Base-by-base conservation (phyloP, 129 eudicot genomes). In the Pulicaria dysenterica region DNA sequence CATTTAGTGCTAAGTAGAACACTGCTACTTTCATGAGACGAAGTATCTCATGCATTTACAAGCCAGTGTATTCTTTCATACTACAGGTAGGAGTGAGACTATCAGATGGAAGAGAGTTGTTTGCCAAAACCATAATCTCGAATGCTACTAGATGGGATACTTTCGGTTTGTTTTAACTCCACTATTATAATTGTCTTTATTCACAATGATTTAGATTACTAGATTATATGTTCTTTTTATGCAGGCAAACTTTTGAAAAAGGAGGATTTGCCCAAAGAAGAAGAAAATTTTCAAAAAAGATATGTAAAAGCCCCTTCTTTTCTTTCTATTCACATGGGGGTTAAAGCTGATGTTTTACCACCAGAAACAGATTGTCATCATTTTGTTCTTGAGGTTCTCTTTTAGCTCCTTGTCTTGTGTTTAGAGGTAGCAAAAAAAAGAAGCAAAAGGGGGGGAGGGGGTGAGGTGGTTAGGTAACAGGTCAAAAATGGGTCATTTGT, bases 141-240 rank as follows among this genome's bases (percentile, higher is more conserved):
- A 93, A 93, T 85, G 98, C 98, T 51, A 93, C 98, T 67, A 78
- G 98, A 93, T 93, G 98, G 98, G 98, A 93, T 80, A 93, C 98
- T 42, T 93, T 93, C 50, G 98, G 98, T 95, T 56, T 73, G 86
- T 82, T 79, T 46, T 69, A 71, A 39, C 74, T 47, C 31, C 7
- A 43, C 7, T 55, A 61, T 82, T 79, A 48, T 54, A 44, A 10
- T 6, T 38, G 6, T 54, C 8, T 8, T 45, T 67, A 41, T 48
- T 6, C 15, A 58, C 16, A 3, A 48, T 59, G 43, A 5, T 80
- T 48, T 74, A 5, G 7, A 55, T 61, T 7, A 31, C 11, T 51
- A 37, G 31, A 66, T 54, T 16, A 38, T 37, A 57, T 13, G 41
- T 59, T 44, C 19, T 9, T 31, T 43, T 31, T 54, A 46, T 60